Evolutionary conservation across 2,329 filamentous ascomycete genomes (phyloP), one percentile per base, ranked within the genome.

Genomic region (Colletotrichum viniferum): DNA sequence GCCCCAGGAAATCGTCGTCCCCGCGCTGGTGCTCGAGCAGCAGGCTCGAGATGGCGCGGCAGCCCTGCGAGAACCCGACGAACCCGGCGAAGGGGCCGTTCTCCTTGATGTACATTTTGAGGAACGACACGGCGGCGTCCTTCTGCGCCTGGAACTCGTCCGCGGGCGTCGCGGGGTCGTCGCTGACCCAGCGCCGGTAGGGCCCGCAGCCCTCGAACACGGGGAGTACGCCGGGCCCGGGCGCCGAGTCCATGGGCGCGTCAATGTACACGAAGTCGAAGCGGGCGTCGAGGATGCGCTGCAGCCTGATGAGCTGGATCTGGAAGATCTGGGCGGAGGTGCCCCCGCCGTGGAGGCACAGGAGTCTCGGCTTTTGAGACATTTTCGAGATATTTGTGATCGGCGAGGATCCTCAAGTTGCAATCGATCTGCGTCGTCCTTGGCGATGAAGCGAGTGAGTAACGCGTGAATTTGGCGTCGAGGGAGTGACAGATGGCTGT

Each of bases 321-420:
- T 70, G 60, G 24, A 76, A 76, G 60, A 76, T 76, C 30, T 24
- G 38, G 4, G 58, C 71, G 5, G 64, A 69, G 12, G 74, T 28
- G 48, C 74, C 74, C 6, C 74, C 74, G 28, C 74, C 74, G 65
- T 76, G 74, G 21, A 76, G 74, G 36, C 74, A 76, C 9, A 76
- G 74, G 12, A 76, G 65, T 61, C 65, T 69, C 10, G 73, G 73
- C 16, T 43, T 64, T 36, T 34, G 67, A 16, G 65, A 21, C 68
- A 64, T 62, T 36, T 26, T 5, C 3, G 24, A 8, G 13, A 0
- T 0, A n/a, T 21, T 18, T 24, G 18, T 26, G 66, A 4, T 12
- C 6, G 12, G 3, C 10, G 32, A 8, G 6, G n/a, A 14, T n/a
- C 4, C 10, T 5, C 12, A 4, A n/a, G 10, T 26, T 14, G 12